Evolutionary conservation across 2,329 filamentous ascomycete species (phyloP).

Genomic region (Hawksworthiomyces lignivorus): DNA sequence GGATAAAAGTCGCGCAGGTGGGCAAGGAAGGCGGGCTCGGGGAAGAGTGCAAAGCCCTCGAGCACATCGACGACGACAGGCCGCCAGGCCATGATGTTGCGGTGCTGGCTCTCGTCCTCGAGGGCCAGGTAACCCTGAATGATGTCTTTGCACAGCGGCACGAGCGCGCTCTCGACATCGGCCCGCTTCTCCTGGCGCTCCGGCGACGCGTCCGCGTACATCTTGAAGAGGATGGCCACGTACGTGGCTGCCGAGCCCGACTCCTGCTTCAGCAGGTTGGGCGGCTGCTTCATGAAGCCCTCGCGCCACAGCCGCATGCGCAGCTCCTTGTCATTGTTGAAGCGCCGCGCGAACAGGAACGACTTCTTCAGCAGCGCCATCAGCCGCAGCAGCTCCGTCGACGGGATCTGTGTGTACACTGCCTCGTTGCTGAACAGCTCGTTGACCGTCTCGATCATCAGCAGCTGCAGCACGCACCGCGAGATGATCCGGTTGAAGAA

Average conservation of each 20-base stretch:
- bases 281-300: constrained; percentile 99
- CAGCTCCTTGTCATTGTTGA: constrained; percentile 96
- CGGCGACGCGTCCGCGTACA: constrained; percentile 86
- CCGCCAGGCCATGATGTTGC: constrained; percentile 94
- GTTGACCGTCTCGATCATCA: constrained; percentile 99
- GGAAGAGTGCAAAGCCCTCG: constrained; percentile 84
- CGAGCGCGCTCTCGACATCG: constrained; percentile 84
- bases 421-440: constrained; percentile 97
- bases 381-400: constrained; percentile 75
- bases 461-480: constrained; percentile 89
- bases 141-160: constrained; percentile 93
- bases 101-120: constrained; percentile 92
- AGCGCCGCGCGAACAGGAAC: constrained; percentile 92
- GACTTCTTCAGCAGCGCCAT: constrained; percentile 95
- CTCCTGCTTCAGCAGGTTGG: constrained; percentile 96
- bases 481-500: constrained; percentile 99
- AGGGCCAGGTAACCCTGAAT: constrained; percentile 76
- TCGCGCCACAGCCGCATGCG: constrained; percentile 92
- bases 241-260: constrained; percentile 89
- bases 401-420: constrained; percentile 90
- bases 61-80: constrained; percentile 96
- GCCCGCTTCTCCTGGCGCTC: constrained; percentile 71
- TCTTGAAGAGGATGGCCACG: constrained; percentile 88
- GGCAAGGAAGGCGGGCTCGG: constrained; percentile 67
- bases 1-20: constrained; percentile 83